Percentiles rank a stretch among this genome's conserved stretches.
Evolutionary conservation across 768 basidiomycete genomes (phyloP).

Genomic region (Leccinellum albellum): DNA sequence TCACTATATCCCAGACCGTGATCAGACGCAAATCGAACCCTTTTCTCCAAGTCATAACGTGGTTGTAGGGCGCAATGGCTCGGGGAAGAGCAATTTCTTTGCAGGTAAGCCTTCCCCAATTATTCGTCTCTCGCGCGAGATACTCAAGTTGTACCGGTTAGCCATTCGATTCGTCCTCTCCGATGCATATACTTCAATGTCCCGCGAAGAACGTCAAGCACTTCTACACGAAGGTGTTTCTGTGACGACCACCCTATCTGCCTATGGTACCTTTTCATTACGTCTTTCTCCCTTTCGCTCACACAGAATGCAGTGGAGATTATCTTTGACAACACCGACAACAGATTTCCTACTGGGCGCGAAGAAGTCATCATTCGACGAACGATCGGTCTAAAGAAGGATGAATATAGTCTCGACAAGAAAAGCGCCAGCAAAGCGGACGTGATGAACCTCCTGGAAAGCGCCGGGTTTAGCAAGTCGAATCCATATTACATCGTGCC

Average conservation of each 20-base stretch:
- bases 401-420: slow-evolving; percentile 95
- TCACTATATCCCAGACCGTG: slow-evolving; percentile 52
- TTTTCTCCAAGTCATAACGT: slow-evolving; percentile 95
- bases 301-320: slow-evolving; percentile 61
- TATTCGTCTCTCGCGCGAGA: not conserved
- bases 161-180: slow-evolving; percentile 97
- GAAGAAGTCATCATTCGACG: slow-evolving; percentile 85
- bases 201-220: slow-evolving; percentile 85
- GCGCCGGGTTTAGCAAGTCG: slow-evolving; percentile 95
- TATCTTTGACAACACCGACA: slow-evolving; percentile 92
- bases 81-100: slow-evolving; percentile 99
- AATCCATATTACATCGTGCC: slow-evolving; percentile 99
- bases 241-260: slow-evolving; percentile 83
- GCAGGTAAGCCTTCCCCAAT: slow-evolving; percentile 53
- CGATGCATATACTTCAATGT: slow-evolving; percentile 96
- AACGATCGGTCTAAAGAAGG: slow-evolving; percentile 97
- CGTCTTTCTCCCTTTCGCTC: not conserved
- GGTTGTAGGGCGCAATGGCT: slow-evolving; percentile 95
- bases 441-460: slow-evolving; percentile 95
- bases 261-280: slow-evolving; percentile 60
- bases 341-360: slow-evolving; percentile 88
- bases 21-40: slow-evolving; percentile 90
- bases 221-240: slow-evolving; percentile 94
- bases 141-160: slow-evolving; percentile 25
- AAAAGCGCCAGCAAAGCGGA: slow-evolving; percentile 96